Base-by-base conservation (phyloP, 169 alveolate genomes). In the Theileria orientalis region DNA sequence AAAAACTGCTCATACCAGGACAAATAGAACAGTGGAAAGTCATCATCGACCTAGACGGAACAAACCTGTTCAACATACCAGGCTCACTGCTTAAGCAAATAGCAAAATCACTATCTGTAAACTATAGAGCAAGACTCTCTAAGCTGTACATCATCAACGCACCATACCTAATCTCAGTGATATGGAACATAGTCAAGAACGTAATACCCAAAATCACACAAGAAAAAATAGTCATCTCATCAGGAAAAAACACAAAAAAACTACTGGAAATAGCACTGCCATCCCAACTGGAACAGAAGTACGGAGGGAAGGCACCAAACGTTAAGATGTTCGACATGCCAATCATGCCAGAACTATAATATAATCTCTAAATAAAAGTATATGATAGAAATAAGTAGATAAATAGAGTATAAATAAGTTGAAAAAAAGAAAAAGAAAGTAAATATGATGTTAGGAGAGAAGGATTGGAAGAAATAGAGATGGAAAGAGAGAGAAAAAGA, bases 1-100 rank as follows among this genome's bases (percentile, higher is more conserved):
- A 73, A 21, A 67, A 78, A 23, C 59, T 87, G 51, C 51, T 87
- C 74, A 52, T 87, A 33, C 91, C 89, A 16, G 93, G 93, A 21
- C 73, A 75, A 19, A 60, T 87, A 6, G 93, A 87, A 23, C 93
- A 87, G 73, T 87, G 93, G 93, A 64, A 75, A 62, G 91, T 87
- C 37, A 77, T 87, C 21, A 64, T 87, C 14, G 93, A 87, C 60
- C 37, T 87, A 76, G 75, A 76, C 21, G 84, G 90, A 23, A 79
- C 90, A 21, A 75, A 84, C 56, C 83, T 87, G 40, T 60, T 87
- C 54, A 83, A 75, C 40, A 72, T 87, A 21, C 93, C 80, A 59
- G 82, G 78, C 25, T 33, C 80, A 25, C 76, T 87, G 29, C 66
- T 87, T 30, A 87, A 83, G 69, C 90, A 87, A 52, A 83, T 83